These are phyloP conservation scores for Ganoderma resinaceum DNA, from an alignment of 1,284 basidiomycete genomes.

Conservation along the genomic window DNA sequence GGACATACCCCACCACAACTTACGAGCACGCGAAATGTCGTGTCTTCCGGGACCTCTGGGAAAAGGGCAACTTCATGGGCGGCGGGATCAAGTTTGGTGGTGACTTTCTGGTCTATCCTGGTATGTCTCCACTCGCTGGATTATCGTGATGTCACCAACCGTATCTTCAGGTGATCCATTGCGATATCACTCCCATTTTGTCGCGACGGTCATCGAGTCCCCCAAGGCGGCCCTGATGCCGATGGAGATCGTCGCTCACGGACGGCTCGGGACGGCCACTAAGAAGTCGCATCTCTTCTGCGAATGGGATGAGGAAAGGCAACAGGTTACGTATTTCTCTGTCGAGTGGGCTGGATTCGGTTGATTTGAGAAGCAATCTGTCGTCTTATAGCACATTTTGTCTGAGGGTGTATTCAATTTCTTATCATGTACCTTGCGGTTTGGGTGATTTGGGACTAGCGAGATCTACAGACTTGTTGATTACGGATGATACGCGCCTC, in stretches of 20 bases:
- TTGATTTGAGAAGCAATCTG: slow-evolving; percentile 42
- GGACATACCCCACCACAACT: slow-evolving; percentile 75
- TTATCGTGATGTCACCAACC: background rate
- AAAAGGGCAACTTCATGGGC: slow-evolving; percentile 86
- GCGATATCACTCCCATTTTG: slow-evolving; percentile 97
- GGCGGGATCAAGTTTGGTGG: slow-evolving; percentile 94
- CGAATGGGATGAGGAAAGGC: slow-evolving; percentile 80
- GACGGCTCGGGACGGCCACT: slow-evolving; percentile 94
- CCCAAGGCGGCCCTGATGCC: slow-evolving; percentile 71
- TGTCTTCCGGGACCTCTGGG: slow-evolving; percentile 84
- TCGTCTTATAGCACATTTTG: background rate
- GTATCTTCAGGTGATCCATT: slow-evolving; percentile 83
- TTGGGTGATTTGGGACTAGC: too few species aligned
- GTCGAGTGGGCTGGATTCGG: slow-evolving; percentile 95
- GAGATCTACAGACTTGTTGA: too few species aligned
- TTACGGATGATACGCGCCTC: too few species aligned
- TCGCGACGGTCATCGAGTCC: slow-evolving; percentile 80
- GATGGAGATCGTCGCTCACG: slow-evolving; percentile 95
- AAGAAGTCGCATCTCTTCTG: slow-evolving; percentile 97
- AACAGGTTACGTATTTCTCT: slow-evolving; percentile 78
- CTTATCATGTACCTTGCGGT: too few species aligned
- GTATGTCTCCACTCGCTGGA: slow-evolving; percentile 50
- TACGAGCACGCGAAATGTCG: slow-evolving; percentile 77
- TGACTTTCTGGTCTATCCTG: slow-evolving; percentile 96
- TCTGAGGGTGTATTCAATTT: background rate